These are phyloP conservation scores for Berberis vulgaris DNA, from an alignment of 164 flowering plant genomes.

Conservation along the genomic window DNA sequence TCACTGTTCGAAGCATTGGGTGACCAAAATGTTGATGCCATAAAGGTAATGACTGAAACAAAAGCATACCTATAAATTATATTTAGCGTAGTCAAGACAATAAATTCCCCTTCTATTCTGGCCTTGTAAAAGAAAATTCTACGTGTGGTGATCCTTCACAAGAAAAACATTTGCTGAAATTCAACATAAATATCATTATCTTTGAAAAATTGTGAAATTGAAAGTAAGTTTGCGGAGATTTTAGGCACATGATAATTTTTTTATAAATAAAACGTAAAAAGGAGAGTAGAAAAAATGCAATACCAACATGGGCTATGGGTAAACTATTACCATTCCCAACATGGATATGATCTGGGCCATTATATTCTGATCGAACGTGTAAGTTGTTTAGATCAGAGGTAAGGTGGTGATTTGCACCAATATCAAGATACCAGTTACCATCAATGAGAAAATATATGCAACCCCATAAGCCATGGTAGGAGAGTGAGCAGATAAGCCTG, in stretches of 20 bases:
- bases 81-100: neutral
- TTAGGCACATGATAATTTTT: slow-evolving; percentile 1
- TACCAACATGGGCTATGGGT: slow-evolving; percentile 1
- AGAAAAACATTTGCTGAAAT: neutral
- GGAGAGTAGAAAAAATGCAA: neutral
- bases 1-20: neutral
- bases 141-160: slow-evolving; percentile 3
- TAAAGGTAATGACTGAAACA: neutral
- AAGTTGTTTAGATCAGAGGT: slow-evolving; percentile 1
- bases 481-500: too few relatives aligned
- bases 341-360: slow-evolving; percentile 4
- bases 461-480: too few relatives aligned
- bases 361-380: neutral
- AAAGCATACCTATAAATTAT: neutral
- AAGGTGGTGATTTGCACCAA: neutral
- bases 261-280: neutral
- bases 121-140: neutral
- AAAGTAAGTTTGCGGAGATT: neutral
- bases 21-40: slow-evolving; percentile 2
- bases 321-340: neutral
- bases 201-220: too few relatives aligned
- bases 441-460: neutral
- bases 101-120: neutral
- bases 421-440: neutral
- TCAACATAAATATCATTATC: neutral